phyloP scores from a whole-genome alignment of 148 eudicot species.

The Rhododendron vialii region DNA sequence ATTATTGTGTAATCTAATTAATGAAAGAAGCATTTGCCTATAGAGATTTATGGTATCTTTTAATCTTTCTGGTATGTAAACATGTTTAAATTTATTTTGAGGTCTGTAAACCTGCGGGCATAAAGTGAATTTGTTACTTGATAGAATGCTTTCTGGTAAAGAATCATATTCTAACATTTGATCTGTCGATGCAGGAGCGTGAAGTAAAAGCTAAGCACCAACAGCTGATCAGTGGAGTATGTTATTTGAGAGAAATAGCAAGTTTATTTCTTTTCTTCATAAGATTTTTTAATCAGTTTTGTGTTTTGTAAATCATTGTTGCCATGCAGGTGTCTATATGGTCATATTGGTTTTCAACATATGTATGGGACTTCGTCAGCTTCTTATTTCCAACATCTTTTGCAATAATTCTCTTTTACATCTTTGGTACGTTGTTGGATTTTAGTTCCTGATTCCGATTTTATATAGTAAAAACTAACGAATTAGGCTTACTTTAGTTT shows the following conservation, averaged over 20 bases:
- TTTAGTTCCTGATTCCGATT: constrained; percentile 8
- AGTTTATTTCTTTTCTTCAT: constrained; percentile 7
- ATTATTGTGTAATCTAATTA: background rate
- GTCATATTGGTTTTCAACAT: constrained; percentile 90
- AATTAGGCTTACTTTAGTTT: constrained; percentile 1
- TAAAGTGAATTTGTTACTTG: background rate
- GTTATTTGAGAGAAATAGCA: background rate
- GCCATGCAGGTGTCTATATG: constrained; percentile 69
- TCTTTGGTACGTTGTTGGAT: constrained; percentile 61
- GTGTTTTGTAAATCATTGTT: background rate
- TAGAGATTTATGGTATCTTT: background rate
- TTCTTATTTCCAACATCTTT: constrained; percentile 82
- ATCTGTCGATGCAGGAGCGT: constrained; percentile 61
- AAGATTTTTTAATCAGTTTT: background rate
- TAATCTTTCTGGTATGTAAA: background rate
- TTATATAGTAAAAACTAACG: background rate
- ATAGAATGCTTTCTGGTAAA: background rate
- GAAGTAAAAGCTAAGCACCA: constrained; percentile 99
- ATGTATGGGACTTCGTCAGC: constrained; percentile 92
- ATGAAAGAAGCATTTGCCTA: background rate
- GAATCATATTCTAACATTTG: background rate
- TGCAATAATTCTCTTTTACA: constrained; percentile 70
- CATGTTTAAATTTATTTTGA: background rate
- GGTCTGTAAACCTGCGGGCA: background rate
- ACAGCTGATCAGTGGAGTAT: constrained; percentile 96